These are phyloP conservation scores for Colletotrichum tofieldiae DNA, from an alignment of 2,329 filamentous ascomycete genomes.

Conservation along the genomic window DNA sequence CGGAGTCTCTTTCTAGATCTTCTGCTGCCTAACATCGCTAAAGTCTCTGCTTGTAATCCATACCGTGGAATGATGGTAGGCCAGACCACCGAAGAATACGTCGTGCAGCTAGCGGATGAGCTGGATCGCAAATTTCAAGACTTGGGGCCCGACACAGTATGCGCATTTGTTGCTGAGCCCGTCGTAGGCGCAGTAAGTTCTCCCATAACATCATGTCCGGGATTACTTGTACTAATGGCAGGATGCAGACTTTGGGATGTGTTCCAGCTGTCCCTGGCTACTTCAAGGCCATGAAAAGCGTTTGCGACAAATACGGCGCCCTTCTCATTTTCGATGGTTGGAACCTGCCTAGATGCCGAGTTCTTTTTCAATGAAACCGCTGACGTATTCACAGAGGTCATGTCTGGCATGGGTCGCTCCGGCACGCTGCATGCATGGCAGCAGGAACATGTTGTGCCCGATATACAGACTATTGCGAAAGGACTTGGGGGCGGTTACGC, in stretches of 20 bases:
- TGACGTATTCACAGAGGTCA: conserved; percentile 50
- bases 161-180: conserved; percentile 74
- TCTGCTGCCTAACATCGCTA: conserved; percentile 69
- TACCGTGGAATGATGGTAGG: conserved; percentile 69
- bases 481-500: conserved; percentile 71
- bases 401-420: conserved; percentile 38
- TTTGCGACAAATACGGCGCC: conserved; percentile 81
- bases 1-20: conserved; percentile 75
- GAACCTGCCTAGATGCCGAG: neutral
- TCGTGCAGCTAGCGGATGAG: conserved; percentile 73
- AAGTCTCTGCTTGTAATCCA: conserved; percentile 77
- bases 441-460: conserved; percentile 58
- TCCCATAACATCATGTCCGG: conserved; percentile 45
- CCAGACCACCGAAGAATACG: conserved; percentile 68
- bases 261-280: conserved; percentile 72
- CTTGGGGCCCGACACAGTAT: conserved; percentile 76
- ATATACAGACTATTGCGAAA: conserved; percentile 73
- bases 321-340: conserved; percentile 79
- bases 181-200: conserved; percentile 77
- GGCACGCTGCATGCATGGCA: conserved; percentile 37
- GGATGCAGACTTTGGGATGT: conserved; percentile 74
- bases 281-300: conserved; percentile 74
- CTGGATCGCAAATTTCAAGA: conserved; percentile 77
- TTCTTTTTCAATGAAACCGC: neutral
- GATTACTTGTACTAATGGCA: neutral